phyloP scores from a whole-genome alignment of 2,329 filamentous ascomycete genomes.

The Beauveria pseudobassiana region DNA sequence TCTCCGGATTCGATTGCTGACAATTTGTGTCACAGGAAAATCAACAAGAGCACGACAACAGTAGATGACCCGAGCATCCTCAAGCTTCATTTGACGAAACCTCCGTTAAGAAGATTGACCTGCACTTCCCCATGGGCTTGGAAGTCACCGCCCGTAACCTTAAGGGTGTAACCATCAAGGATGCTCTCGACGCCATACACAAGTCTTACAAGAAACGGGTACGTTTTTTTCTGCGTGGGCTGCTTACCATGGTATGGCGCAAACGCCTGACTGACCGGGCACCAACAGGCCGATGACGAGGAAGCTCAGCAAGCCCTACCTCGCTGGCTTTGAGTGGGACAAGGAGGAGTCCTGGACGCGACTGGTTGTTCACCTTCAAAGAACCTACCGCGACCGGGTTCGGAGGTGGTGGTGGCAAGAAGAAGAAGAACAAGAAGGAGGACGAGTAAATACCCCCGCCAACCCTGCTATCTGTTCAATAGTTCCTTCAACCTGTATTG shows the following conservation, averaged over 20 bases:
- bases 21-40: constrained; percentile 60
- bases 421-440: constrained; percentile 62
- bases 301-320: constrained; percentile 74
- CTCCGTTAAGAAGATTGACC: constrained; percentile 88
- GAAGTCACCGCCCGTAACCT: constrained; percentile 85
- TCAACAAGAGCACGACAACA: constrained; percentile 74
- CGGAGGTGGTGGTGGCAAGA: constrained; percentile 34
- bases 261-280: not conserved
- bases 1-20: not conserved
- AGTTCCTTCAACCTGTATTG: constrained; percentile 29
- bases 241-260: too few species aligned
- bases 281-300: constrained; percentile 74
- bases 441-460: constrained; percentile 22
- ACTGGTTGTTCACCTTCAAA: constrained; percentile 79
- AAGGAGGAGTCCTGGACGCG: constrained; percentile 85
- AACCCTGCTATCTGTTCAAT: constrained; percentile 33
- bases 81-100: constrained; percentile 71
- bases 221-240: constrained; percentile 23
- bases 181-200: constrained; percentile 89
- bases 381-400: constrained; percentile 48
- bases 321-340: constrained; percentile 95
- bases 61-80: constrained; percentile 80
- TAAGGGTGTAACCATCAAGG: constrained; percentile 95
- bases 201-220: constrained; percentile 97
- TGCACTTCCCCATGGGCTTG: constrained; percentile 82